A percentile compares a stretch with the other conserved stretches of the same genome.
phyloP scores from a whole-genome alignment of 345 rosid genomes.

The Trapa bicornis region DNA sequence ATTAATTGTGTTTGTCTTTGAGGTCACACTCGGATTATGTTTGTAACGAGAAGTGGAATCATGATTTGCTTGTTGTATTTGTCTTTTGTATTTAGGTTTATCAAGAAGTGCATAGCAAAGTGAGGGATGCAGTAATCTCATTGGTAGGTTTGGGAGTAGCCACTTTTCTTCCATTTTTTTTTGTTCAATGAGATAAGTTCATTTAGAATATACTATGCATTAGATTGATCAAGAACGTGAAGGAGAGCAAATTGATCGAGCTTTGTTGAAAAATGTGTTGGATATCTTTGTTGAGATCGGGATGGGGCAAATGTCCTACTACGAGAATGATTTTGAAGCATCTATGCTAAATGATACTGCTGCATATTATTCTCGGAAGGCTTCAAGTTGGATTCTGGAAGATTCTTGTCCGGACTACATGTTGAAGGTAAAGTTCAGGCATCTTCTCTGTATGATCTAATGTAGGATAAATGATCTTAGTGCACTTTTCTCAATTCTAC shows the following conservation, averaged over 20 bases:
- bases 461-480: background rate
- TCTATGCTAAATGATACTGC: slow-evolving; percentile 46
- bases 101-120: slow-evolving; percentile 26
- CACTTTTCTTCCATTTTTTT: background rate
- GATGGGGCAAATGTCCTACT: slow-evolving; percentile 33
- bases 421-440: slow-evolving; percentile 26
- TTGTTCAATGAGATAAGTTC: background rate
- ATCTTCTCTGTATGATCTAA: background rate
- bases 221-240: slow-evolving; percentile 55
- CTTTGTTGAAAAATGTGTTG: slow-evolving; percentile 44
- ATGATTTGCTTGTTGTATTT: background rate
- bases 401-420: slow-evolving; percentile 59
- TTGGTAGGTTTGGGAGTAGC: slow-evolving; percentile 27
- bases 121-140: slow-evolving; percentile 43
- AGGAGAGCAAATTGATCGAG: slow-evolving; percentile 55
- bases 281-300: slow-evolving; percentile 55
- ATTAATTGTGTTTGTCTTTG: background rate
- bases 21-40: background rate
- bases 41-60: background rate
- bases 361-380: slow-evolving; percentile 53
- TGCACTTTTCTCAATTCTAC: too few species aligned
- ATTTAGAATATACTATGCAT: background rate
- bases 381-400: slow-evolving; percentile 48
- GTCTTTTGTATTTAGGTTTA: slow-evolving; percentile 27
- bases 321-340: slow-evolving; percentile 48